Conservation (phyloP, 306 rosid genomes). For the Delonix regia region DNA sequence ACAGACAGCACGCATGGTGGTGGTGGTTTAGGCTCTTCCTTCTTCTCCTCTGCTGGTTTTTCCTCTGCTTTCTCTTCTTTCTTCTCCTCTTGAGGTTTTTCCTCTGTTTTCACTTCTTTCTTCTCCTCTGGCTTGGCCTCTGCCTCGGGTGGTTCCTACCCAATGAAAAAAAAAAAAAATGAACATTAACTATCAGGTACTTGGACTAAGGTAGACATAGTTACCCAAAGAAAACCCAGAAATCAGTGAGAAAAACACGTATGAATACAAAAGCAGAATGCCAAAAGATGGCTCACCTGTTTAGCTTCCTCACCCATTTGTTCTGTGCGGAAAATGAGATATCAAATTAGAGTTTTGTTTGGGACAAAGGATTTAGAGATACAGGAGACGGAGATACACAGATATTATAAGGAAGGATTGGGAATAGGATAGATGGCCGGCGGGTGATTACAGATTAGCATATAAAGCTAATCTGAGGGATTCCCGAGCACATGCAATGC, state of each 20-base stretch:
- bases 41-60: constrained; percentile 54
- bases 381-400: constrained; percentile 12
- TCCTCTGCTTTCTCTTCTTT: constrained; percentile 40
- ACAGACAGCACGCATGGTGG: constrained; percentile 73
- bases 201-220: background rate
- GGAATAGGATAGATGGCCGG: constrained; percentile 41
- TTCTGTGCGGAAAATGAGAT: constrained; percentile 21
- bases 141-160: constrained; percentile 47
- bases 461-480: constrained; percentile 53
- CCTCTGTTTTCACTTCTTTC: constrained; percentile 37
- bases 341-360: constrained; percentile 30
- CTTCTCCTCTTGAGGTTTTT: constrained; percentile 29
- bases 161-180: background rate
- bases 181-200: background rate
- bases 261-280: constrained; percentile 22
- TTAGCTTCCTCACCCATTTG: constrained; percentile 80
- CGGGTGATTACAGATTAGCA: constrained; percentile 36
- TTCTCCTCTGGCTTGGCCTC: constrained; percentile 57
- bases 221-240: background rate
- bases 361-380: background rate
- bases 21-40: constrained; percentile 77
- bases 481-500: constrained; percentile 73
- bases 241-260: background rate
- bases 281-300: constrained; percentile 54
- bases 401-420: constrained; percentile 43